phyloP scores from a whole-genome alignment of 768 basidiomycete species.

The Fibroporia radiculosa region DNA sequence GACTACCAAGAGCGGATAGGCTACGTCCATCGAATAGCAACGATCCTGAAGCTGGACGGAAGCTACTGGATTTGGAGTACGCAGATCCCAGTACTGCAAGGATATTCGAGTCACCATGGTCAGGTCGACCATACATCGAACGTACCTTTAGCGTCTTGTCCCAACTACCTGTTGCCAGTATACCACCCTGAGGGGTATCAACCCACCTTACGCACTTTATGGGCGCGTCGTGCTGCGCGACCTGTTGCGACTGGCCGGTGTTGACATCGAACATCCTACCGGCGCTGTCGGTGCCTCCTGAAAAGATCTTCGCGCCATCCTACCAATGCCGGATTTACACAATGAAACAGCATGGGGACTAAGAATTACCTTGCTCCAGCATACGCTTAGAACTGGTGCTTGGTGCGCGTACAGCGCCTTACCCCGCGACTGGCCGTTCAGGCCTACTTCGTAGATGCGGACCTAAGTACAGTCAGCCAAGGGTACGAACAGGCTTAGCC shows the following conservation, averaged over 20 bases:
- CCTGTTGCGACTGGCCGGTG: slow-evolving; percentile 74
- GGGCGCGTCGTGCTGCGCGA: slow-evolving; percentile 87
- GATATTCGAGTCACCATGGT: too few relatives aligned
- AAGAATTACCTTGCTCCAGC: slow-evolving; percentile 81
- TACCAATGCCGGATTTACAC: slow-evolving; percentile 22
- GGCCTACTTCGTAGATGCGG: slow-evolving; percentile 84
- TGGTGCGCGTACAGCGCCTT: slow-evolving; percentile 90
- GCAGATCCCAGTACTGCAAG: slow-evolving; percentile 88
- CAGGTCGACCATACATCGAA: slow-evolving; percentile 1
- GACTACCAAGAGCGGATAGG: slow-evolving; percentile 80
- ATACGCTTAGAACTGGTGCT: slow-evolving; percentile 79
- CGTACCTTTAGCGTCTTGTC: slow-evolving; percentile 92
- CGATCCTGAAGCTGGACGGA: slow-evolving; percentile 82
- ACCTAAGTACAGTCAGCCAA: slow-evolving; percentile 48
- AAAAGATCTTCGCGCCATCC: slow-evolving; percentile 89
- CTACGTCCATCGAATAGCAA: slow-evolving; percentile 81
- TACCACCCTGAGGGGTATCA: slow-evolving; percentile 63
- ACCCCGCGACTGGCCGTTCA: slow-evolving; percentile 72
- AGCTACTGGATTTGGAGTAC: slow-evolving; percentile 66
- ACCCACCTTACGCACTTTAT: slow-evolving; percentile 80
- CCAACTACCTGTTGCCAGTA: slow-evolving; percentile 93
- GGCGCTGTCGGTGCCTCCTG: slow-evolving; percentile 91
- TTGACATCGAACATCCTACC: slow-evolving; percentile 89
- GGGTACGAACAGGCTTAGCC: not conserved
- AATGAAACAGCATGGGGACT: not conserved